phyloP scores from a whole-genome alignment of 495 filamentous ascomycete genomes.

The Recurvomyces mirabilis region DNA sequence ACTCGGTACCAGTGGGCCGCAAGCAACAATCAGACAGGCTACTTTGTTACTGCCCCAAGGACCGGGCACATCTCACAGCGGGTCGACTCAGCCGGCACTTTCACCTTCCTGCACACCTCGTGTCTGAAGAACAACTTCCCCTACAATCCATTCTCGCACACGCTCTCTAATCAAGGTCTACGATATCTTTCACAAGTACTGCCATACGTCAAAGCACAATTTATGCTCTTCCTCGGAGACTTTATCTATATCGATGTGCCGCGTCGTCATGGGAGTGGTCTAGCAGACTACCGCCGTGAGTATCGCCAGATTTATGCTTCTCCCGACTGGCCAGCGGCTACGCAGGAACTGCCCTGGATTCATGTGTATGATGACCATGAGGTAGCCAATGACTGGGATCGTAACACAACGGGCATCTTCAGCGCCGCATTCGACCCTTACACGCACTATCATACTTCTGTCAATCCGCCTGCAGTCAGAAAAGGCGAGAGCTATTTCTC shows the following conservation, averaged over 20 bases:
- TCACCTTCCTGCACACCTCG: constrained; percentile 82
- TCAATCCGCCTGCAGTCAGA: constrained; percentile 62
- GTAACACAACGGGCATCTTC: constrained; percentile 62
- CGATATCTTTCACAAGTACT: constrained; percentile 52
- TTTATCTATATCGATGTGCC: constrained; percentile 98
- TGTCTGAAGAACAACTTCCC: constrained; percentile 87
- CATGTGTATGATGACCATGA: constrained; percentile 96
- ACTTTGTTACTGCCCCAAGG: constrained; percentile 60
- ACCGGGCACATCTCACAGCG: constrained; percentile 41
- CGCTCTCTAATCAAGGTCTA: constrained; percentile 70
- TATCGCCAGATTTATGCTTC: constrained; percentile 91
- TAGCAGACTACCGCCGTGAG: constrained; percentile 72
- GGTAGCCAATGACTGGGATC: constrained; percentile 81
- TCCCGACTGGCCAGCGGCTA: constrained; percentile 67
- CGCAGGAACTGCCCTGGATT: constrained; percentile 76
- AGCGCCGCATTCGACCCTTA: constrained; percentile 73
- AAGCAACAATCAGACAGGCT: constrained; percentile 72
- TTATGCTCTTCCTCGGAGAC: constrained; percentile 98
- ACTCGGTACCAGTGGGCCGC: constrained; percentile 70
- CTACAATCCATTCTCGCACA: constrained; percentile 70
- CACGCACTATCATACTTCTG: constrained; percentile 68
- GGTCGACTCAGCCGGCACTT: constrained; percentile 37
- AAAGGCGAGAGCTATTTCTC: constrained; percentile 64
- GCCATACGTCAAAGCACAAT: constrained; percentile 54
- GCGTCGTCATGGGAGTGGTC: constrained; percentile 55